phyloP scores from a whole-genome alignment of 495 filamentous ascomycete genomes.

The Podospora tetraspora region DNA sequence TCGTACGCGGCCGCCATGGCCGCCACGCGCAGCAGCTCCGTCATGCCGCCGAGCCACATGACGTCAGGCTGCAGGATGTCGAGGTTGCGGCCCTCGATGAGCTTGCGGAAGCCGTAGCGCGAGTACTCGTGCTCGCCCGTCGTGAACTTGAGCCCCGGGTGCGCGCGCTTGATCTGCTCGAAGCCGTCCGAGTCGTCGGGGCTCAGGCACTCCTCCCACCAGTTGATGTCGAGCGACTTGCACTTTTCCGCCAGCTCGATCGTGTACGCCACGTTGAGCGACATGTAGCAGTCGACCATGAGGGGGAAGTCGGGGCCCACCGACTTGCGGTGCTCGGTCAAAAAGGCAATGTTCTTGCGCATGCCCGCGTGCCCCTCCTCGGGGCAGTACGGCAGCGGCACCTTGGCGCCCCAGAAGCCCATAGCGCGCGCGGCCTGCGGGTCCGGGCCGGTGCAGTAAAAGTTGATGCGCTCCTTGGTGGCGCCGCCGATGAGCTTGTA shows the following conservation, averaged over 20 bases:
- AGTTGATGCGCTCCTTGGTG: constrained; percentile 72
- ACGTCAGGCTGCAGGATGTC: constrained; percentile 94
- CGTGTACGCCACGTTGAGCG: constrained; percentile 82
- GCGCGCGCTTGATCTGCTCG: constrained; percentile 77
- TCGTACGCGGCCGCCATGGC: constrained; percentile 89
- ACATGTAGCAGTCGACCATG: constrained; percentile 97
- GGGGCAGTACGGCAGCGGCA: constrained; percentile 80
- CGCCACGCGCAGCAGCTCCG: constrained; percentile 82
- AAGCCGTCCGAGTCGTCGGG: constrained; percentile 91
- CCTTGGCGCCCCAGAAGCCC: constrained; percentile 86
- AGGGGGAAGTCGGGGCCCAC: constrained; percentile 87
- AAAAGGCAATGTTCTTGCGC: constrained; percentile 82
- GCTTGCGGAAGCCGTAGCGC: constrained; percentile 86
- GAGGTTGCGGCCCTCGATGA: constrained; percentile 84
- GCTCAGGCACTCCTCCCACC: constrained; percentile 91
- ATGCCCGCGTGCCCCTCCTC: constrained; percentile 77
- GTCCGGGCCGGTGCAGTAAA: constrained; percentile 91
- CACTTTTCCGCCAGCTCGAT: constrained; percentile 82
- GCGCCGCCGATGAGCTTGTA: constrained; percentile 90
- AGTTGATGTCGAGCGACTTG: constrained; percentile 79
- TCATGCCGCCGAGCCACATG: constrained; percentile 94
- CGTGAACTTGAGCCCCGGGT: constrained; percentile 88
- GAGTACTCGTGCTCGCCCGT: constrained; percentile 95
- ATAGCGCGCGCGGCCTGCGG: constrained; percentile 69
- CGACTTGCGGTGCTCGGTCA: constrained; percentile 73